Conservation (phyloP, 768 basidiomycete genomes). For the Russula vinacea region DNA sequence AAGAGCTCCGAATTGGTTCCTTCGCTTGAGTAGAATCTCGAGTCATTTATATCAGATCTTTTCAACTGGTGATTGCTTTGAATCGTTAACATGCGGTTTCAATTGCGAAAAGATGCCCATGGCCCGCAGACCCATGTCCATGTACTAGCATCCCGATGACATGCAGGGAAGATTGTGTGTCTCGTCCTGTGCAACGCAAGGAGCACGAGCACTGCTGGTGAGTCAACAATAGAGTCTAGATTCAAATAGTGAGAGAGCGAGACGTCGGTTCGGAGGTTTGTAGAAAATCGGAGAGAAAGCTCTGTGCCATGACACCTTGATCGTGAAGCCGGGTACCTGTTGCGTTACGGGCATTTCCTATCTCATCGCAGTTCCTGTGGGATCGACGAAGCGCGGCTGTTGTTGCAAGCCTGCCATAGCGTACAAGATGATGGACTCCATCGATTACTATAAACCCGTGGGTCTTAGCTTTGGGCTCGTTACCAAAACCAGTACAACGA, state of each 20-base stretch:
- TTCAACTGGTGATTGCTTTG: not conserved
- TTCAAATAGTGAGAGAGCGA: not conserved
- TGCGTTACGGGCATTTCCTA: not conserved
- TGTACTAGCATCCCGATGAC: not conserved
- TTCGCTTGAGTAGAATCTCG: not conserved
- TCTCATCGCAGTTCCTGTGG: not conserved
- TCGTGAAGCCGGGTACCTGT: not conserved
- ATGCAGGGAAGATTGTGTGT: not conserved
- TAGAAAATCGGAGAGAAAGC: not conserved
- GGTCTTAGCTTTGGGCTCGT: not conserved
- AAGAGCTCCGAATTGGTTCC: not conserved
- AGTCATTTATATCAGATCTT: not conserved
- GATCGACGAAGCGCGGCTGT: not conserved
- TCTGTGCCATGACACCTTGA: not conserved
- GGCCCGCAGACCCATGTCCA: not conserved
- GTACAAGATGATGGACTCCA: not conserved
- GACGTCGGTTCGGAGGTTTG: not conserved
- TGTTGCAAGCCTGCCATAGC: not conserved
- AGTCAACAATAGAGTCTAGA: not conserved
- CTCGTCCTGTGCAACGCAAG: not conserved
- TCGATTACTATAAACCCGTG: not conserved
- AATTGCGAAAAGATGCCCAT: not conserved
- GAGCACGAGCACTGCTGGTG: not conserved
- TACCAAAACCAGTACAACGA: not conserved
- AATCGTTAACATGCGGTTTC: not conserved